These are phyloP conservation scores for Entomortierella chlamydospora DNA, from an alignment of 192 early-diverging fungal species.

Conservation along the genomic window DNA sequence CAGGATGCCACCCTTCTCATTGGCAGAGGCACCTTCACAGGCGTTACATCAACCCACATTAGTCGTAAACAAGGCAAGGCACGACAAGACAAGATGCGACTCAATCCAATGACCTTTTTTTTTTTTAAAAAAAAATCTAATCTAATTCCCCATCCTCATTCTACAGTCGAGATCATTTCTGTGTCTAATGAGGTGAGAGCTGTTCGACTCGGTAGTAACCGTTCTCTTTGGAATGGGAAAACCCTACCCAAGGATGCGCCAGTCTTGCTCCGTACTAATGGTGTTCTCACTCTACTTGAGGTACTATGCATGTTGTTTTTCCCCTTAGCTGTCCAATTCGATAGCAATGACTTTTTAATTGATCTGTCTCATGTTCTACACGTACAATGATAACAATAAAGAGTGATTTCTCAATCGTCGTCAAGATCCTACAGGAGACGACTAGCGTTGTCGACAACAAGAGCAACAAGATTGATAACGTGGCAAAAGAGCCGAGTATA, in stretches of 20 bases:
- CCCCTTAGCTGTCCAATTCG: too few relatives aligned
- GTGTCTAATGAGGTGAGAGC: slow-evolving; percentile 3
- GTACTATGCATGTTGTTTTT: background rate
- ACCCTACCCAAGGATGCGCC: slow-evolving; percentile 18
- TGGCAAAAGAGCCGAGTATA: background rate
- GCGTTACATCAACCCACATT: slow-evolving; percentile 20
- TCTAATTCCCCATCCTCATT: background rate
- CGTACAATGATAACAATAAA: background rate
- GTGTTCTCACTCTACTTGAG: slow-evolving; percentile 37
- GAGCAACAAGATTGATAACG: background rate
- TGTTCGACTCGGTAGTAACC: slow-evolving; percentile 35
- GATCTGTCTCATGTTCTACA: background rate
- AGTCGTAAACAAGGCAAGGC: slow-evolving; percentile 38
- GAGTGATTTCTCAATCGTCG: background rate
- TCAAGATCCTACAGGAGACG: background rate
- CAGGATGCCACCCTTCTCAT: slow-evolving; percentile 6
- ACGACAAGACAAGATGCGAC: background rate
- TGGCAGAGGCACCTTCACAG: slow-evolving; percentile 18
- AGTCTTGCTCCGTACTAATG: background rate
- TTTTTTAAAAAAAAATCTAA: too few relatives aligned
- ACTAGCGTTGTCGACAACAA: too few relatives aligned
- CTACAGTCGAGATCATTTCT: slow-evolving; percentile 19
- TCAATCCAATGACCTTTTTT: background rate
- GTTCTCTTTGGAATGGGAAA: slow-evolving; percentile 21
- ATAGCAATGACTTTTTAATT: too few relatives aligned